These are phyloP conservation scores for Auricularia heimuer DNA, from an alignment of 768 basidiomycete species.

Conservation along the genomic window DNA sequence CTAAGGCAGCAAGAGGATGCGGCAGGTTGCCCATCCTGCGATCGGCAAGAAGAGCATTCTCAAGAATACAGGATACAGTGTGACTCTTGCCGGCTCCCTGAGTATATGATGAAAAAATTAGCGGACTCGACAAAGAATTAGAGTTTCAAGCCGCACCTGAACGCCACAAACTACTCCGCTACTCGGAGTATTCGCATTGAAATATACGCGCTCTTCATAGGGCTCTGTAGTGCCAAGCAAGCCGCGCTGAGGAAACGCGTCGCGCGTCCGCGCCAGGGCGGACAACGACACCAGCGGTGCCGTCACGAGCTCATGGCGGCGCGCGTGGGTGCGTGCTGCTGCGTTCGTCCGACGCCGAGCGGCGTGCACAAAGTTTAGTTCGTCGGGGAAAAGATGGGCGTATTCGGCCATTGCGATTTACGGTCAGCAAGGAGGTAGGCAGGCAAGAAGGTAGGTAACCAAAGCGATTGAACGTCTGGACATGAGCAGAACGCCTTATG, in stretches of 20 bases:
- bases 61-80: conserved; percentile 56
- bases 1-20: conserved; percentile 50
- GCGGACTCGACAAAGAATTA: background rate
- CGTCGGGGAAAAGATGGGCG: background rate
- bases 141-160: conserved; percentile 1
- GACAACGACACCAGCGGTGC: background rate
- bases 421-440: no score
- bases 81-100: conserved; percentile 65
- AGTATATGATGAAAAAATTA: background rate
- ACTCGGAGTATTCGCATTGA: conserved; percentile 47
- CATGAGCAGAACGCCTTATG: no score
- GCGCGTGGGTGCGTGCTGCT: background rate
- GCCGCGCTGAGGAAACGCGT: background rate
- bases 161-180: conserved; percentile 66
- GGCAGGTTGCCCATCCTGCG: conserved; percentile 39
- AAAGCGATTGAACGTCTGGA: no score
- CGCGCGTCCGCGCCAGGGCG: background rate
- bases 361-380: background rate
- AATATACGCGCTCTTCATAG: background rate
- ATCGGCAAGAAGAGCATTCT: conserved; percentile 56
- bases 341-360: background rate
- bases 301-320: background rate
- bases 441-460: no score
- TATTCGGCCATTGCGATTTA: no score
- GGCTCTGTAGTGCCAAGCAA: background rate